A percentile compares a stretch with the other conserved stretches of the same genome.
These are phyloP conservation scores for Colletotrichum orbiculare DNA, from an alignment of 2,329 filamentous ascomycete species.

Conservation along the genomic window DNA sequence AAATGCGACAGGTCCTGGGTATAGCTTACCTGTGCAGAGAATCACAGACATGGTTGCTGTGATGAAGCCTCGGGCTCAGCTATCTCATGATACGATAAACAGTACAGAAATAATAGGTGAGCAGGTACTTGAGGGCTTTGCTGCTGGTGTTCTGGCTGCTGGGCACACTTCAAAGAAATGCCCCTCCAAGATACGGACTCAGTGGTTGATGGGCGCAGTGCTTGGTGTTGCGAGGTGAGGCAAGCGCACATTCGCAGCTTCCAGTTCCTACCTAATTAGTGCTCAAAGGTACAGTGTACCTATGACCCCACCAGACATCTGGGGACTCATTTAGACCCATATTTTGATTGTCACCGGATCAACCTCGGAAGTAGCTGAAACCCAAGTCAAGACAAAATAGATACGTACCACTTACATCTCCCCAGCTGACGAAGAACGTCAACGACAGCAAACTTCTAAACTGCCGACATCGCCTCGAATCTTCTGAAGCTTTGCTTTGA, in stretches of 20 bases:
- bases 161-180: conserved; percentile 14
- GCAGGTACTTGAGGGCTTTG: too few relatives aligned
- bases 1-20: not conserved
- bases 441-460: too few relatives aligned
- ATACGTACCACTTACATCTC: conserved; percentile 20
- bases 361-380: conserved; percentile 15
- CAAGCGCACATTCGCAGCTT: conserved; percentile 19
- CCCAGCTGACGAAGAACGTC: too few relatives aligned
- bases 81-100: conserved; percentile 35
- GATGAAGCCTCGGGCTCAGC: conserved; percentile 15
- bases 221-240: not conserved
- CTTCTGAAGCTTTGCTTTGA: too few relatives aligned
- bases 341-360: conserved; percentile 14
- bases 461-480: too few relatives aligned
- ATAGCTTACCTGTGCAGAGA: conserved; percentile 67
- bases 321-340: conserved; percentile 14
- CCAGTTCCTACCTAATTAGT: conserved; percentile 23
- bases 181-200: conserved; percentile 33
- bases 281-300: too few relatives aligned
- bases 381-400: not conserved
- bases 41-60: conserved; percentile 66
- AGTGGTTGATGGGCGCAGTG: conserved; percentile 12
- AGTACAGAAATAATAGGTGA: not conserved
- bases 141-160: too few relatives aligned
- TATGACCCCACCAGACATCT: conserved; percentile 33